Evolutionary conservation across 306 rosid species (phyloP), one percentile per base, ranked within the genome.

Genomic region (Vigna angularis): DNA sequence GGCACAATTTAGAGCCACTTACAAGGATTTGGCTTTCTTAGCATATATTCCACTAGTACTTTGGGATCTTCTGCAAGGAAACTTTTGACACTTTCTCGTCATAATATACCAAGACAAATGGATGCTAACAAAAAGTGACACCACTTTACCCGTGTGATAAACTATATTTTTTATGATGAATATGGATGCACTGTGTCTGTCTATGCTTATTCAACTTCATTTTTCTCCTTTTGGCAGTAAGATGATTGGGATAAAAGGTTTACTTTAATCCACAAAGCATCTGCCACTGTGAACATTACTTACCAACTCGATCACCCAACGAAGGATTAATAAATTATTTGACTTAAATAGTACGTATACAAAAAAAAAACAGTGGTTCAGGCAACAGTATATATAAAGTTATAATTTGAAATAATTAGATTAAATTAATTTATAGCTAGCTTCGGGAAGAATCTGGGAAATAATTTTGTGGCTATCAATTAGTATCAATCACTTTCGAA

Each of bases 91-190:
- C 85, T 76, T 86, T 83, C 78, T 86, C 76, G 48, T 86, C 83
- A 80, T 69, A 80, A 83, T 83, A 86, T 86, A 80, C 89, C 76
- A 68, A 47, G 87, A 86, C 89, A 86, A 80, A 73, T 80, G 78
- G 81, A 86, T 72, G 87, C 81, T 83, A 80, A 86, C 85, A 83
- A 86, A 86, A 76, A 83, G 81, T 53, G 65, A 51, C 77, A 30
- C 53, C 55, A 63, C 83, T 83, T 83, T 72, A n/a, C 80, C 68
- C 73, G 76, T 72, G 58, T 17, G 74, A 50, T 75, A 52, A 30
- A 77, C 49, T 78, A 73, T 3, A 38, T 50, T 18, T 49, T 57
- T 62, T 49, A 26, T 65, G 44, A 26, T 66, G 45, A 47, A 65
- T 76, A 18, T 22, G 56, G 30, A 20, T 34, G 63, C 63, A 30